phyloP scores from a whole-genome alignment of 257 asterid genomes.

The Solanum pinnatisectum region DNA sequence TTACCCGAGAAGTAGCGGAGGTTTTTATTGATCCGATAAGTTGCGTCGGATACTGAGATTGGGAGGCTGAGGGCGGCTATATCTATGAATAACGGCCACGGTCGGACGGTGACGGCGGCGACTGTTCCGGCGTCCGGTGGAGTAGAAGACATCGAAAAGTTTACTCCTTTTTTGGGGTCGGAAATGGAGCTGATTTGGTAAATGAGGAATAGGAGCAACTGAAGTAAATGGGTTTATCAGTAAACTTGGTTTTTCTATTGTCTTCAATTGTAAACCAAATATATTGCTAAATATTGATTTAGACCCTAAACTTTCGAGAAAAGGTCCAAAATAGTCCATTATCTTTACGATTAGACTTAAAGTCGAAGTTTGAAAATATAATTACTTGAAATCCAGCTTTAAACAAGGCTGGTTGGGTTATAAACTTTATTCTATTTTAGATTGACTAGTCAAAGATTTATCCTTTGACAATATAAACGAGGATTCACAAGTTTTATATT shows the following conservation, averaged over 20 bases:
- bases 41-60: constrained; percentile 71
- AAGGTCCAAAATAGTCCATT: background rate
- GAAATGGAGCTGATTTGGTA: background rate
- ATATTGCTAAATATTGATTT: background rate
- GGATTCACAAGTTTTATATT: too few relatives aligned
- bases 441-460: too few relatives aligned
- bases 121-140: constrained; percentile 18
- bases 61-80: constrained; percentile 57
- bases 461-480: too few relatives aligned
- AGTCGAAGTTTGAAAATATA: background rate
- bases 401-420: background rate
- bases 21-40: constrained; percentile 62
- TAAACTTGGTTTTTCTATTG: background rate
- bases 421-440: background rate
- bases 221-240: background rate
- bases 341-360: background rate
- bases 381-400: background rate
- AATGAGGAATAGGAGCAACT: background rate
- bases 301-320: background rate
- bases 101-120: constrained; percentile 39
- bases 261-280: background rate
- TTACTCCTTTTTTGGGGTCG: background rate
- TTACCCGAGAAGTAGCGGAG: constrained; percentile 63
- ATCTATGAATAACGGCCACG: constrained; percentile 61
- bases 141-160: constrained; percentile 22